Evolutionary conservation across 805 yeast species (phyloP).

Genomic region (Candida manassasensis): DNA sequence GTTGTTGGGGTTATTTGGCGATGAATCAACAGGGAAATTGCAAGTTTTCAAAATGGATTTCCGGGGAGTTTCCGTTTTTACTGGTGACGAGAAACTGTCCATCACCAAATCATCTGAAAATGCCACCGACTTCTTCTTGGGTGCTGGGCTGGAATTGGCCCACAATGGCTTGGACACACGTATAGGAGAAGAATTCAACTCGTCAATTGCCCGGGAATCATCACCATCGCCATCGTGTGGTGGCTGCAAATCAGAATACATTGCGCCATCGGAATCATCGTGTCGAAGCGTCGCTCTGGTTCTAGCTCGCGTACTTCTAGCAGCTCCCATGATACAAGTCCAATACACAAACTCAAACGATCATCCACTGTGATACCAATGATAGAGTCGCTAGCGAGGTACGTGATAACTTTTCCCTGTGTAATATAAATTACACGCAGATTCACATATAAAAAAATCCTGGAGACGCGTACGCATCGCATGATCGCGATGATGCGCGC

Average conservation of each 20-base stretch:
- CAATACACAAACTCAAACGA: too few relatives aligned
- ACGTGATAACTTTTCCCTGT: too few relatives aligned
- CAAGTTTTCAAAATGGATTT: conserved; percentile 31
- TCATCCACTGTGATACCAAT: too few relatives aligned
- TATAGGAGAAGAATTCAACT: conserved; percentile 4
- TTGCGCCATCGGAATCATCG: neutral
- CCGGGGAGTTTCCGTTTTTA: conserved; percentile 23
- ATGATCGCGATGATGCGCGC: too few relatives aligned
- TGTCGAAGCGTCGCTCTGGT: neutral
- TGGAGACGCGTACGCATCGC: too few relatives aligned
- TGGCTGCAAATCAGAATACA: conserved; percentile 3
- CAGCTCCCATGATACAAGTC: conserved; percentile 5
- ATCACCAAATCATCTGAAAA: conserved; percentile 36
- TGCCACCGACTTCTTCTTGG: conserved; percentile 29
- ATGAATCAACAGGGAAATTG: conserved; percentile 8
- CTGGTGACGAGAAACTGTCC: conserved; percentile 28
- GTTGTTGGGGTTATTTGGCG: conserved; percentile 21
- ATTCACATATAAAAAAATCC: too few relatives aligned
- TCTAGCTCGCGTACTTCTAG: conserved; percentile 14
- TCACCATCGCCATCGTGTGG: neutral
- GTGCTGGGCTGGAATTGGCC: conserved; percentile 19
- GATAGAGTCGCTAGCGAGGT: too few relatives aligned
- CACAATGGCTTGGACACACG: conserved; percentile 5
- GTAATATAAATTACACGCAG: too few relatives aligned
- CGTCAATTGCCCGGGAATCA: neutral